Evolutionary conservation across 75 land plant genomes (phyloP), one percentile per base, ranked within the genome.

Genomic region (Selaginella tamariscina): DNA sequence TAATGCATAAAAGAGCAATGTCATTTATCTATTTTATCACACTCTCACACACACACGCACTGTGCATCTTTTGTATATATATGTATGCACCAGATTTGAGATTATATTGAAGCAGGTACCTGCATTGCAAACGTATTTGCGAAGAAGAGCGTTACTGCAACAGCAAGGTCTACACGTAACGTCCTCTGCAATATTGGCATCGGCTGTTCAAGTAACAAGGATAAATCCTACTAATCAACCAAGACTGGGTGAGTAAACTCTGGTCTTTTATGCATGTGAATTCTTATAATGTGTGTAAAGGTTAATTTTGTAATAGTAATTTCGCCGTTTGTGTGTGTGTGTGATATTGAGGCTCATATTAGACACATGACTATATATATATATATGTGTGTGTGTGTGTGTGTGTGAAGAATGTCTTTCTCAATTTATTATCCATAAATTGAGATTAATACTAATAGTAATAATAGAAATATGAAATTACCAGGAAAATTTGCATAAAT

Each of bases 151-250:
- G 2, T 82, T 83, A 66, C 70, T 86, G 56, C 94, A 83, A 70
- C 91, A 81, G 66, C 88, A 84, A 27, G 85, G 88, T 33, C 74
- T 90, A 54, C 99, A 85, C 29, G 84, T 95, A 24, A 95, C 96
- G n/a, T 93, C 98, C 21, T 86, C 98, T 13, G 73, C 92, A 30
- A 84, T 92, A 27, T 77, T 88, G 32, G 82, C 97, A 0, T 92
- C 97, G 0, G 82, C 96, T 0, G 65, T 93, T 1, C 98, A 87
- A 55, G 85, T 94, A 21, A 77, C 96, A 66, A 79, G 96, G 33
- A 32, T 85, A 26, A 84, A 39, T 15, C 49, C 49, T 39, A 15
- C 15, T 15, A 39, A 39, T 15, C 49, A 5, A 15, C 49, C 49
- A 39, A 39, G 49, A 39, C 15, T 15, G 5, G 49, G 11, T 5